Evolutionary conservation across 2,329 filamentous ascomycete species (phyloP).

Genomic region (Fusarium keratoplasticum): DNA sequence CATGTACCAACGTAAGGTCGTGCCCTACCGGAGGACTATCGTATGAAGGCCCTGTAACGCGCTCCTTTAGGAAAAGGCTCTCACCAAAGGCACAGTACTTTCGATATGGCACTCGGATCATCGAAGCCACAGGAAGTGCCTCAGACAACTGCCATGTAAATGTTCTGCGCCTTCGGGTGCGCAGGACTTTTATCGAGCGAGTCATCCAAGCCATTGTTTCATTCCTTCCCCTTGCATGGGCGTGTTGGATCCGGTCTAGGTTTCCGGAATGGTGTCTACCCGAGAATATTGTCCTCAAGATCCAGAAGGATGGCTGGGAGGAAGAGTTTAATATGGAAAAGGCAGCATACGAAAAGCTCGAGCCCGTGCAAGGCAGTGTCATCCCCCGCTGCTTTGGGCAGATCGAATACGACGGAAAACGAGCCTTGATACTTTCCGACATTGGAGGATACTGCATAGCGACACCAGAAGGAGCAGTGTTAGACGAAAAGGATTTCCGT

Average conservation of each 20-base stretch:
- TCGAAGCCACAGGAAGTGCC: neutral
- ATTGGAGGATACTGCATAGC: slow-evolving; percentile 36
- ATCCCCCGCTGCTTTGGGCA: slow-evolving; percentile 39
- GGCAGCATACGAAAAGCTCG: slow-evolving; percentile 33
- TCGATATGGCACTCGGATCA: neutral
- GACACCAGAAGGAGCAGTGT: slow-evolving; percentile 33
- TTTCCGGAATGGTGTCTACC: slow-evolving; percentile 32
- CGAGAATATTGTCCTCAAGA: slow-evolving; percentile 37
- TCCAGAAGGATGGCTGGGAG: slow-evolving; percentile 41
- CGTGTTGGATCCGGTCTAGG: neutral
- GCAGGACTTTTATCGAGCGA: neutral
- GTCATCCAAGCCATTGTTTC: neutral
- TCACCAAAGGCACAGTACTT: neutral
- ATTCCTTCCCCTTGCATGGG: neutral
- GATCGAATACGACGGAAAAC: slow-evolving; percentile 28
- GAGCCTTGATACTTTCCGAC: slow-evolving; percentile 42
- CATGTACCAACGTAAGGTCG: neutral
- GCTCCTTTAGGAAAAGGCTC: neutral
- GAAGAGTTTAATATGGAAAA: slow-evolving; percentile 43
- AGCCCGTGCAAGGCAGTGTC: slow-evolving; percentile 37
- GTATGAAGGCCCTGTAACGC: neutral
- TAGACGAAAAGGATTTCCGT: slow-evolving; percentile 16
- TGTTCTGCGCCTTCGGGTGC: neutral
- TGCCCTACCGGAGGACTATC: neutral
- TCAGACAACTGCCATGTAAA: neutral